Conservation (phyloP, 176 grass and related monocot species). For the Pharus latifolius region DNA sequence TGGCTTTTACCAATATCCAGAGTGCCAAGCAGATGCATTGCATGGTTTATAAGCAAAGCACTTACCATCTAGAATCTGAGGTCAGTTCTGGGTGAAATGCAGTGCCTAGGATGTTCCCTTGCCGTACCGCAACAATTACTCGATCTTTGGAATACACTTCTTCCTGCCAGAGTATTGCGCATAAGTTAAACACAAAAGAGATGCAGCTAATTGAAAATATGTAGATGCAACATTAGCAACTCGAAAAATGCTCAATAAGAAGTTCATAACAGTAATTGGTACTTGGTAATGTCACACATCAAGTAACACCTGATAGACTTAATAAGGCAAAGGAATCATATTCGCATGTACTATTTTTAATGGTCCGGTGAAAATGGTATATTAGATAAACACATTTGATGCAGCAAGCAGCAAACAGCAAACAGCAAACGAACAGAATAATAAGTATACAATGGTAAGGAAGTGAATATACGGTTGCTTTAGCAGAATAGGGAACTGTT, state of each 20-base stretch:
- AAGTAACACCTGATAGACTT: not conserved
- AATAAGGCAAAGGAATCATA: not conserved
- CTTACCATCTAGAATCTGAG: slow-evolving; percentile 87
- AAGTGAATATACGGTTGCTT: not conserved
- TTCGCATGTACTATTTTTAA: not conserved
- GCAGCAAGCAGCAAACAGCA: no score
- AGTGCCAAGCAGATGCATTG: not conserved
- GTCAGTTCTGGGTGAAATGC: slow-evolving; percentile 95
- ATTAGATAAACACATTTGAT: not conserved
- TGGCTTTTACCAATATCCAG: not conserved
- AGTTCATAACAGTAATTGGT: not conserved
- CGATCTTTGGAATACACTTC: slow-evolving; percentile 52
- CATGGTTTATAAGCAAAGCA: not conserved
- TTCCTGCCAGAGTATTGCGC: slow-evolving; percentile 35
- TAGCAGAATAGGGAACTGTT: not conserved
- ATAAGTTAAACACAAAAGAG: not conserved
- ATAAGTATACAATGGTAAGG: not conserved
- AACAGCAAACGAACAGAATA: not conserved
- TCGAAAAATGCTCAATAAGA: not conserved
- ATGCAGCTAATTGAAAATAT: not conserved
- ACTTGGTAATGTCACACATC: not conserved
- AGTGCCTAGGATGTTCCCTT: slow-evolving; percentile 84
- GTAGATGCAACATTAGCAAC: not conserved
- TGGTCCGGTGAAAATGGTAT: not conserved
- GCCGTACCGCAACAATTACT: slow-evolving; percentile 81